phyloP scores from a whole-genome alignment of 2,329 filamentous ascomycete species.

The Phialophora macrospora region DNA sequence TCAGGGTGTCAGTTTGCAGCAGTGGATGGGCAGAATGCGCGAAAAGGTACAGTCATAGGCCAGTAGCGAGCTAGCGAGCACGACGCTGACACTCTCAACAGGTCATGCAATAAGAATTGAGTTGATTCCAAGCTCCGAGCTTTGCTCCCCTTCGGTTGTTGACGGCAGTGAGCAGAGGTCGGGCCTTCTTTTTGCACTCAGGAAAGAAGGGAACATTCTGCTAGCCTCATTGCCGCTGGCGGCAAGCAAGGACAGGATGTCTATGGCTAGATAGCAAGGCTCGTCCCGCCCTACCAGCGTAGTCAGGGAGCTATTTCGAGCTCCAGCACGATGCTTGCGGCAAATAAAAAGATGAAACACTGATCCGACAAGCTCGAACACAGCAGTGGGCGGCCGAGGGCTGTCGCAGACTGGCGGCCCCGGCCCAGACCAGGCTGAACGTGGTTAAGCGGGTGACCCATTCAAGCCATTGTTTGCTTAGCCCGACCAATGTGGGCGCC shows the following conservation, averaged over 20 bases:
- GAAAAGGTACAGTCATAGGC: constrained; percentile 76
- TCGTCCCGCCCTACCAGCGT: constrained; percentile 11
- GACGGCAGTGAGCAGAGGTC: neutral
- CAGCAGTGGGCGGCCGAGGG: constrained; percentile 11
- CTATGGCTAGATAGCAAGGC: constrained; percentile 19
- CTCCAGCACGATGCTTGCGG: constrained; percentile 14
- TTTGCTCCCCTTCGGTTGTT: neutral
- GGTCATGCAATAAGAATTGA: constrained; percentile 34
- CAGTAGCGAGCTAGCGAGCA: constrained; percentile 4
- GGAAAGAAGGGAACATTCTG: neutral
- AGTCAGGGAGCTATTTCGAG: constrained; percentile 16
- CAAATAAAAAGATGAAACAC: constrained; percentile 31
- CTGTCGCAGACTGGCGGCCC: constrained; percentile 24
- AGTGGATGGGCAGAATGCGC: constrained; percentile 88
- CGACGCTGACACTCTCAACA: constrained; percentile 28
- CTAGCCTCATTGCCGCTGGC: constrained; percentile 18
- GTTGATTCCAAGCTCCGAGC: neutral
- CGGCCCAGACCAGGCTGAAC: constrained; percentile 13
- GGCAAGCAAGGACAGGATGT: constrained; percentile 13
- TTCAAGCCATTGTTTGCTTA: constrained; percentile 14
- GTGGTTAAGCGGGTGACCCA: constrained; percentile 16
- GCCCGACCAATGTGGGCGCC: constrained; percentile 27
- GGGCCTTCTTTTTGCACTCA: neutral
- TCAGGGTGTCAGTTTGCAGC: constrained; percentile 86
- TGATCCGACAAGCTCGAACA: constrained; percentile 32